Evolutionary conservation across 805 yeast genomes (phyloP).

Genomic region (Wickerhamomyces sydowiorum): DNA sequence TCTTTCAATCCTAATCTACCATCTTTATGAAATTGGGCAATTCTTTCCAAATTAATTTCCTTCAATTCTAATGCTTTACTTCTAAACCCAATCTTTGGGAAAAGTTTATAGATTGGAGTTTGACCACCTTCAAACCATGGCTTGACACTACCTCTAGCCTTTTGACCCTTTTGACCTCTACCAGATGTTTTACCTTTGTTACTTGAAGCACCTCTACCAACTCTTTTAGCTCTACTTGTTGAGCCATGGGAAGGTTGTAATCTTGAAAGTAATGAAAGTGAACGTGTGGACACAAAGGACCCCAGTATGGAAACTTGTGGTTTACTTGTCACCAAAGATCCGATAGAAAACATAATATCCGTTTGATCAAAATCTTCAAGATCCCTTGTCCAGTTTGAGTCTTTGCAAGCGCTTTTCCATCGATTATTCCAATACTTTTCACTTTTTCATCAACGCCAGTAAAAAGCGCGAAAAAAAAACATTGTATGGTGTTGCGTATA

Average conservation of each 20-base stretch:
- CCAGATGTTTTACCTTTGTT: constrained; percentile 93
- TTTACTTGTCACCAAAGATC: neutral
- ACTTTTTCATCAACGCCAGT: neutral
- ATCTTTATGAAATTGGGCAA: constrained; percentile 63
- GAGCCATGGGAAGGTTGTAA: constrained; percentile 60
- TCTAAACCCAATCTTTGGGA: constrained; percentile 83
- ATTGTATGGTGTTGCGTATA: neutral
- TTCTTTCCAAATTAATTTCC: constrained; percentile 54
- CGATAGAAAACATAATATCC: constrained; percentile 7
- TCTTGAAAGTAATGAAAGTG: constrained; percentile 43
- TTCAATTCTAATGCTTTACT: constrained; percentile 50
- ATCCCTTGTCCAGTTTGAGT: neutral
- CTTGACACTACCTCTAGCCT: constrained; percentile 87
- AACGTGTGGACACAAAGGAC: constrained; percentile 20
- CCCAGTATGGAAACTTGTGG: neutral
- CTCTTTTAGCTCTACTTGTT: constrained; percentile 55
- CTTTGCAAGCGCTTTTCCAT: too few relatives aligned
- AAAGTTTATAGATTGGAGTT: constrained; percentile 80
- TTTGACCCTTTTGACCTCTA: constrained; percentile 98
- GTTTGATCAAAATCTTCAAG: neutral
- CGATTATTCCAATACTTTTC: too few relatives aligned
- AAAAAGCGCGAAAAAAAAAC: neutral
- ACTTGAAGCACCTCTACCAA: constrained; percentile 96
- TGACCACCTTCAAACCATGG: constrained; percentile 99
- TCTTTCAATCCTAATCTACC: constrained; percentile 56